These are phyloP conservation scores for Laburnicola sp. DNA, from an alignment of 2,329 filamentous ascomycete species.

Conservation along the genomic window DNA sequence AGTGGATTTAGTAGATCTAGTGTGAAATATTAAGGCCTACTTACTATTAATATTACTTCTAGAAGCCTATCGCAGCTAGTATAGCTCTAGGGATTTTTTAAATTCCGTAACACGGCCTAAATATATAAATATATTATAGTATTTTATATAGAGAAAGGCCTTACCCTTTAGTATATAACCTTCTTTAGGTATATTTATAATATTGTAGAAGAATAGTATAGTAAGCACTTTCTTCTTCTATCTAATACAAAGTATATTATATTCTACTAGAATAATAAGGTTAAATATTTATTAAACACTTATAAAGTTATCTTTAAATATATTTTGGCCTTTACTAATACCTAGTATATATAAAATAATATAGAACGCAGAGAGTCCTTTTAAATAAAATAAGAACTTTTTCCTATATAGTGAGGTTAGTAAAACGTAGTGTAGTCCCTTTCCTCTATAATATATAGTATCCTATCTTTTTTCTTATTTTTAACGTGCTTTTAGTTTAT, in stretches of 20 bases:
- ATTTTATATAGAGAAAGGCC: constrained; percentile 23
- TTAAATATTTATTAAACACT: constrained; percentile 24
- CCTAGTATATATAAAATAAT: constrained; percentile 22
- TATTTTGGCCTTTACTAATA: constrained; percentile 13
- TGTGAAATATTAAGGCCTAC: background rate
- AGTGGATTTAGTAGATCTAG: background rate
- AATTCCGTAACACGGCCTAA: constrained; percentile 22
- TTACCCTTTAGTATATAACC: constrained; percentile 13
- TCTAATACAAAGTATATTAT: constrained; percentile 19
- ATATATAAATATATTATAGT: constrained; percentile 20
- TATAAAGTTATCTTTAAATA: constrained; percentile 19
- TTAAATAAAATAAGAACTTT: too few species aligned
- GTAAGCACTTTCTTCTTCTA: constrained; percentile 23
- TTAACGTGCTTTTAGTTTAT: too few species aligned
- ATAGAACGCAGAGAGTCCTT: constrained; percentile 14
- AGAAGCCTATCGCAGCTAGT: constrained; percentile 21
- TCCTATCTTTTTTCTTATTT: too few species aligned
- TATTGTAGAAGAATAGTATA: constrained; percentile 19
- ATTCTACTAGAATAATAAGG: constrained; percentile 15
- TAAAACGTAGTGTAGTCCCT: too few species aligned
- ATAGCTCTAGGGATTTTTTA: constrained; percentile 20
- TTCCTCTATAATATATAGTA: too few species aligned
- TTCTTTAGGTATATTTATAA: constrained; percentile 14
- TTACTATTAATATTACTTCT: constrained; percentile 23
- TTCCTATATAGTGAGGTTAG: too few species aligned